Conservation (phyloP, 1,284 basidiomycete species). For the Fistulinella staudtii region DNA sequence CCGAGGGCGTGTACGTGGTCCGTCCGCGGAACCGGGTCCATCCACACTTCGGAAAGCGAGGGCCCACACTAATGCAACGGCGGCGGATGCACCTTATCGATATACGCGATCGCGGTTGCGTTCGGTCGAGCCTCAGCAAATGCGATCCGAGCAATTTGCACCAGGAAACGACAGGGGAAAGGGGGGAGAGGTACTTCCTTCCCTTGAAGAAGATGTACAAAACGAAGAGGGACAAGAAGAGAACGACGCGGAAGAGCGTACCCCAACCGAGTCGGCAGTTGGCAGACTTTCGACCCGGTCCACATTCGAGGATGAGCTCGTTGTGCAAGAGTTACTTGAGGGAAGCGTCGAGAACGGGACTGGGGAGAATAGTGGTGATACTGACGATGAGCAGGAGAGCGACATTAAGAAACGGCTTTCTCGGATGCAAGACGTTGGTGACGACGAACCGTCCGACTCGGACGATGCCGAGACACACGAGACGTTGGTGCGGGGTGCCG, state of each 20-base stretch:
- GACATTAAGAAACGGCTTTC: conserved; percentile 1
- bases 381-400: background rate
- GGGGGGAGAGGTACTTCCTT: conserved; percentile 1
- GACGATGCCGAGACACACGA: conserved; percentile 30
- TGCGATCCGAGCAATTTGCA: background rate
- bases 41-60: conserved; percentile 2
- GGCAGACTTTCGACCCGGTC: conserved; percentile 1
- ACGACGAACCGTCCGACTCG: conserved; percentile 21
- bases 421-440: conserved; percentile 13
- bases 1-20: conserved; percentile 6
- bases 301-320: conserved; percentile 18
- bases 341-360: background rate
- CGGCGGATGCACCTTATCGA: conserved; percentile 9
- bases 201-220: conserved; percentile 10
- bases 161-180: conserved; percentile 9
- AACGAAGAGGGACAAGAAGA: background rate
- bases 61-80: background rate
- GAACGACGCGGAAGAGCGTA: background rate
- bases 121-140: conserved; percentile 16
- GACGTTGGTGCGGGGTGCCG: conserved; percentile 7
- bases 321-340: conserved; percentile 24
- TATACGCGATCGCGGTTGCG: conserved; percentile 21
- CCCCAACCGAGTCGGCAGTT: background rate
- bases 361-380: background rate
- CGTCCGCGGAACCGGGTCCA: conserved; percentile 14